A percentile compares a stretch with the other conserved stretches of the same genome.
Conservation (phyloP, 1,139 yeast species). For the Debaryomyces psychrophilus region DNA sequence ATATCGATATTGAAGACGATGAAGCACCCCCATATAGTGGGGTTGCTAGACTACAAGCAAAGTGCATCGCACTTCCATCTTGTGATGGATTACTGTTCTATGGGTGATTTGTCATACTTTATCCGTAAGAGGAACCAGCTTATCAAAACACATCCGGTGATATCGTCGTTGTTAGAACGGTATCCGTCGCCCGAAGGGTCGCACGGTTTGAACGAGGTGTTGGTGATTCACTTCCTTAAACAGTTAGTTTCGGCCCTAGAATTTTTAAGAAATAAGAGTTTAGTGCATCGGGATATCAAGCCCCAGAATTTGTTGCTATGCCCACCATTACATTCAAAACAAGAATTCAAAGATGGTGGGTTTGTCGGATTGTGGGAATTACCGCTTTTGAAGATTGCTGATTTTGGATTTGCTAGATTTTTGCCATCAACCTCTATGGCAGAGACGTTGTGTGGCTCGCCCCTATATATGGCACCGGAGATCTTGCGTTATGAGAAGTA, state of each 20-base stretch:
- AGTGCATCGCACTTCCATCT: slow-evolving; percentile 81
- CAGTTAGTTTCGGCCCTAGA: slow-evolving; percentile 84
- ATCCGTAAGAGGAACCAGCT: slow-evolving; percentile 77
- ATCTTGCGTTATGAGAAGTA: slow-evolving; percentile 91
- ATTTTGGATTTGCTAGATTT: slow-evolving; percentile 95
- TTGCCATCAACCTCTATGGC: slow-evolving; percentile 92
- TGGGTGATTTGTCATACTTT: slow-evolving; percentile 90
- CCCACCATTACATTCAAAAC: slow-evolving; percentile 67
- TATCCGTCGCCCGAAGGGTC: slow-evolving; percentile 82
- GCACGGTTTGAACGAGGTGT: slow-evolving; percentile 76
- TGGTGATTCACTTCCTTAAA: slow-evolving; percentile 82
- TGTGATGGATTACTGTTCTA: slow-evolving; percentile 95
- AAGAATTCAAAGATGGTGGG: slow-evolving; percentile 57
- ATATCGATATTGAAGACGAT: slow-evolving; percentile 81
- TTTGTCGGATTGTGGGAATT: slow-evolving; percentile 84
- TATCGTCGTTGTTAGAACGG: slow-evolving; percentile 71
- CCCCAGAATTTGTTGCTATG: slow-evolving; percentile 88
- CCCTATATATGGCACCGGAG: slow-evolving; percentile 98
- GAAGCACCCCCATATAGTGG: slow-evolving; percentile 92
- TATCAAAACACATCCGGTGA: slow-evolving; percentile 74
- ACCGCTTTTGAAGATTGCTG: slow-evolving; percentile 91
- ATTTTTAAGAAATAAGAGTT: slow-evolving; percentile 77
- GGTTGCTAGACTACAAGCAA: slow-evolving; percentile 77
- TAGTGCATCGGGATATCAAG: slow-evolving; percentile 92
- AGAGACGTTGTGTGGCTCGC: slow-evolving; percentile 96